Percentiles rank a stretch among this genome's conserved stretches.
Conservation (phyloP, 768 basidiomycete genomes). For the Paxillus involutus region DNA sequence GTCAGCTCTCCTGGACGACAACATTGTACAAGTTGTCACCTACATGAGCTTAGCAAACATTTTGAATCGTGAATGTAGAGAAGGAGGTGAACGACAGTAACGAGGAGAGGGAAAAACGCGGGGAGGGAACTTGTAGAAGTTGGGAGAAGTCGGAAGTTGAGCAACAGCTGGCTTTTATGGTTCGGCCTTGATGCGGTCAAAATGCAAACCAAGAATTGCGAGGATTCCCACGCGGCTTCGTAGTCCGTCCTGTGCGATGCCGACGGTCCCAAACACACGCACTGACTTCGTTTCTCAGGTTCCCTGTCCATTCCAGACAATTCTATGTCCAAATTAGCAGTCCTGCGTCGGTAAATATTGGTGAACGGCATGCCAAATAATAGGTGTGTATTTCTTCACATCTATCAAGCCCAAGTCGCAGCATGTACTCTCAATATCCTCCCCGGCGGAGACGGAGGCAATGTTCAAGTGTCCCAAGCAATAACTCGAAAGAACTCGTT, state of each 20-base stretch:
- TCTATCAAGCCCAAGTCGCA: too few relatives aligned
- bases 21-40: conserved; percentile 6
- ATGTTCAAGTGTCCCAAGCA: background rate
- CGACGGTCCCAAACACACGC: conserved; percentile 10
- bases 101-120: conserved; percentile 6
- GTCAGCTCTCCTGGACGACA: background rate
- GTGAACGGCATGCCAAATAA: too few relatives aligned
- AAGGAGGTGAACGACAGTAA: background rate
- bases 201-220: background rate
- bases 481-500: background rate
- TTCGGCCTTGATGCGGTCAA: background rate
- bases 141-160: background rate
- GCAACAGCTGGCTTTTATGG: conserved; percentile 17
- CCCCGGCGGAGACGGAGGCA: too few relatives aligned
- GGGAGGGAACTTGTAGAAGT: conserved; percentile 2
- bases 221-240: conserved; percentile 20
- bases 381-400: conserved; percentile 5
- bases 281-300: conserved; percentile 13
- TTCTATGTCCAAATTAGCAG: conserved; percentile 8
- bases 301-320: conserved; percentile 2
- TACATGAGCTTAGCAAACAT: conserved; percentile 56
- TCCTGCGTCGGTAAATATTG: background rate
- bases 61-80: conserved; percentile 24
- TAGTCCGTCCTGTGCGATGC: conserved; percentile 15
- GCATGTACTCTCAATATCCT: too few relatives aligned